Evolutionary conservation across 1,284 basidiomycete species (phyloP), one percentile per base, ranked within the genome.

Genomic region (Ceratobasidium sp.): DNA sequence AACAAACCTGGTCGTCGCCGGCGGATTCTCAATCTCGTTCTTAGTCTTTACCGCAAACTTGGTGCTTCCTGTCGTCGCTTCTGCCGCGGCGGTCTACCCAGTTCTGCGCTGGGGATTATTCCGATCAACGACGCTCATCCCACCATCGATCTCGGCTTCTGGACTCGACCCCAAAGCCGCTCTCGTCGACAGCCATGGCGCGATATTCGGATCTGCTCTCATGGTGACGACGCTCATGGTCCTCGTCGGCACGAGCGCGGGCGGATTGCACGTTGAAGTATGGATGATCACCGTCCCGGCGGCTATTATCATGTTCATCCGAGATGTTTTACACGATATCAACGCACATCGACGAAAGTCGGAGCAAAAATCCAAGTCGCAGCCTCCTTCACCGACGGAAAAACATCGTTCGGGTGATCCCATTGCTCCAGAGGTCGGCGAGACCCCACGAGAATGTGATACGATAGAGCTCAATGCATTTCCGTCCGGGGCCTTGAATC

Each of bases 281-380:
- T 92, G 92, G 88, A 87, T 88, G 81, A 91, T 98, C 58, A 93
- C 90, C 0, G 85, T 94, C n/a, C 96, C 97, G 0, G 95, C 96
- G 39, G 96, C 95, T 0, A 79, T 86, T 0, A 79, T 87, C 64
- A 93, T 94, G 78, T 84, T 94, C 52, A 61, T 87, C 1, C 87
- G 90, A 59, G 93, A 96, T 77, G 76, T 90, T 1, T 86, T 86
- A 84, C 87, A 90, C 77, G 85, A 89, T 75, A 74, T 79, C 32
- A 69, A 77, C 10, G 48, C 30, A n/a, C 36, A 55, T 18, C 48
- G 48, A 45, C 64, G 23, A n/a, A 64, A 64, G n/a, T 34, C 46
- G 1, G 61, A 64, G 30, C n/a, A 16, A 8, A 67, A 67, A 41
- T 43, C 50, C 18, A 53, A 53, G 32, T 67, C 64, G 4, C 36